Conservation (phyloP, 371 early-diverging fungal species). For the Mucor ambiguus region DNA sequence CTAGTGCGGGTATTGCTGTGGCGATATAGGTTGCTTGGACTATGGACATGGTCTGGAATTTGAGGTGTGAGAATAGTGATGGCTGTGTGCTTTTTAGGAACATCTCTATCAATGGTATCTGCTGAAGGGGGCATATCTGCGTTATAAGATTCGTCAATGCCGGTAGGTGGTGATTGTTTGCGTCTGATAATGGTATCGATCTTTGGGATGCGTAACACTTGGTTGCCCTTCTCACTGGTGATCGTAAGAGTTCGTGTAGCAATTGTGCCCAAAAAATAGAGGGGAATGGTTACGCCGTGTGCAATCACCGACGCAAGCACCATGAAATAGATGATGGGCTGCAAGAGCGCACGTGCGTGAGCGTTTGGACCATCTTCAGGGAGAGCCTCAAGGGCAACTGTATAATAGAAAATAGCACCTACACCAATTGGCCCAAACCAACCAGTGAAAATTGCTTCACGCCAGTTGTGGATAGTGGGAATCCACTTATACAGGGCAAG, state of each 20-base stretch:
- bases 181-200: not conserved
- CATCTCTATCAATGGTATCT: not conserved
- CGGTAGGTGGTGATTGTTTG: not conserved
- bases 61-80: constrained; percentile 37
- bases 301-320: constrained; percentile 77
- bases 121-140: not conserved
- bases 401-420: constrained; percentile 80
- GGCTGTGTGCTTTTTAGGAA: constrained; percentile 25
- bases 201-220: constrained; percentile 20
- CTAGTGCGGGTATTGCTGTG: not conserved
- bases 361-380: constrained; percentile 26
- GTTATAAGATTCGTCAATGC: not conserved
- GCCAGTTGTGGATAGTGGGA: constrained; percentile 67
- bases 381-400: constrained; percentile 52
- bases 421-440: constrained; percentile 98
- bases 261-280: constrained; percentile 54
- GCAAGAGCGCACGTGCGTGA: constrained; percentile 38
- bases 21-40: not conserved
- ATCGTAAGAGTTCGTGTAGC: constrained; percentile 37
- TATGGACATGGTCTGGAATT: constrained; percentile 2
- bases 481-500: constrained; percentile 63
- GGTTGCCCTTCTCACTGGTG: constrained; percentile 21
- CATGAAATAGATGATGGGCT: constrained; percentile 73
- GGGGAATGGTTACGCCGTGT: constrained; percentile 80
- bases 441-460: constrained; percentile 91